These are phyloP conservation scores for Diaporthe australafricana DNA, from an alignment of 2,329 filamentous ascomycete species.

Conservation along the genomic window DNA sequence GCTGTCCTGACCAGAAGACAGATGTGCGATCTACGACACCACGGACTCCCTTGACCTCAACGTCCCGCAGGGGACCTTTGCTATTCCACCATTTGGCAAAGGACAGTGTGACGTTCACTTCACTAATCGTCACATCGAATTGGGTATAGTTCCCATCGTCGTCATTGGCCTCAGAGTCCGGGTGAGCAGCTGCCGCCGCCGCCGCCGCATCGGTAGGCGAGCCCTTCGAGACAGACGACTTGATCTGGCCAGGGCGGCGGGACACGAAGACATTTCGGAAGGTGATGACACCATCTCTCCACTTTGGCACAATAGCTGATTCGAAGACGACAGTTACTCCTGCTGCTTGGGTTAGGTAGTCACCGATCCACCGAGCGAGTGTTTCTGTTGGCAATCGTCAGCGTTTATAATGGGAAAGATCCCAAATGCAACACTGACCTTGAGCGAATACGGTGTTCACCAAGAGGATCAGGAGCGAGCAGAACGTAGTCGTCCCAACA, in stretches of 20 bases:
- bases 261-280: slow-evolving; percentile 98
- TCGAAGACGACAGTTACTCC: slow-evolving; percentile 96
- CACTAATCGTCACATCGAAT: slow-evolving; percentile 94
- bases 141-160: slow-evolving; percentile 98
- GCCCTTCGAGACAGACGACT: slow-evolving; percentile 90
- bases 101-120: slow-evolving; percentile 94
- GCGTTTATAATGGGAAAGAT: not conserved
- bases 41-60: slow-evolving; percentile 92
- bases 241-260: slow-evolving; percentile 83
- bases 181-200: slow-evolving; percentile 74
- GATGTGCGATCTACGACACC: slow-evolving; percentile 92
- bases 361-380: slow-evolving; percentile 90
- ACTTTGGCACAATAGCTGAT: slow-evolving; percentile 95
- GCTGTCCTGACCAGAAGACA: slow-evolving; percentile 76
- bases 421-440: slow-evolving; percentile 60
- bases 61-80: slow-evolving; percentile 89
- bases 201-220: slow-evolving; percentile 87
- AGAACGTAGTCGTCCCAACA: slow-evolving; percentile 97
- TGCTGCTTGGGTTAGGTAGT: slow-evolving; percentile 93
- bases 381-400: slow-evolving; percentile 71
- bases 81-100: slow-evolving; percentile 99
- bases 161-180: slow-evolving; percentile 56
- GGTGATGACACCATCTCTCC: slow-evolving; percentile 94
- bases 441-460: slow-evolving; percentile 98
- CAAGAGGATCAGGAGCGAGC: slow-evolving; percentile 88